phyloP scores from a whole-genome alignment of 1,284 basidiomycete species.

The Porogramme epimiltina region DNA sequence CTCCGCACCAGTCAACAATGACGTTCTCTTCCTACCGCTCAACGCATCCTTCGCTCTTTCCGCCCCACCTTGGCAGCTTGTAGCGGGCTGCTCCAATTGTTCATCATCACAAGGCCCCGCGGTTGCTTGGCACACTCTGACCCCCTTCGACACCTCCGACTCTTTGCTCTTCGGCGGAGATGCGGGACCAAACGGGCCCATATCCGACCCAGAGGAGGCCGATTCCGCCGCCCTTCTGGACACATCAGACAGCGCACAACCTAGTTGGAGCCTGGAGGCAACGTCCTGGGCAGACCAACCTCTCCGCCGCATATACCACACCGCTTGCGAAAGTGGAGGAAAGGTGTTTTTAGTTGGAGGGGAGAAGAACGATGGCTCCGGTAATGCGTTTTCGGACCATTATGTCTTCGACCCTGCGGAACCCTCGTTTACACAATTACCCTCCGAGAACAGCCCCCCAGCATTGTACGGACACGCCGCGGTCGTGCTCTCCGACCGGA shows the following conservation, averaged over 20 bases:
- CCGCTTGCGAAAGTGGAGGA: constrained; percentile 50
- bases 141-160: constrained; percentile 55
- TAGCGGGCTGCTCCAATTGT: too few relatives aligned
- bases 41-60: constrained; percentile 55
- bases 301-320: constrained; percentile 72
- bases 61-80: constrained; percentile 67
- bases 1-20: constrained; percentile 71
- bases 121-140: constrained; percentile 81
- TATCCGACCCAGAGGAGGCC: constrained; percentile 49
- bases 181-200: constrained; percentile 58
- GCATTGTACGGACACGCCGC: constrained; percentile 74
- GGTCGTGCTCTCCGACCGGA: constrained; percentile 65
- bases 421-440: constrained; percentile 56
- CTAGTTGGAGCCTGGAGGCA: constrained; percentile 50
- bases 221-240: constrained; percentile 69
- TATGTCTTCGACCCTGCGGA: constrained; percentile 61
- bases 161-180: constrained; percentile 77
- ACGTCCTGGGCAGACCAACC: constrained; percentile 69
- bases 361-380: constrained; percentile 76
- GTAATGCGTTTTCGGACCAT: constrained; percentile 58
- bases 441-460: constrained; percentile 58
- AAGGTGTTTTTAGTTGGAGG: constrained; percentile 75
- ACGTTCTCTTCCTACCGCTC: constrained; percentile 71
- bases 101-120: constrained; percentile 54
- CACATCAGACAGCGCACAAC: constrained; percentile 37